Conservation (phyloP, 306 rosid species). For the Crotalaria pallida region DNA sequence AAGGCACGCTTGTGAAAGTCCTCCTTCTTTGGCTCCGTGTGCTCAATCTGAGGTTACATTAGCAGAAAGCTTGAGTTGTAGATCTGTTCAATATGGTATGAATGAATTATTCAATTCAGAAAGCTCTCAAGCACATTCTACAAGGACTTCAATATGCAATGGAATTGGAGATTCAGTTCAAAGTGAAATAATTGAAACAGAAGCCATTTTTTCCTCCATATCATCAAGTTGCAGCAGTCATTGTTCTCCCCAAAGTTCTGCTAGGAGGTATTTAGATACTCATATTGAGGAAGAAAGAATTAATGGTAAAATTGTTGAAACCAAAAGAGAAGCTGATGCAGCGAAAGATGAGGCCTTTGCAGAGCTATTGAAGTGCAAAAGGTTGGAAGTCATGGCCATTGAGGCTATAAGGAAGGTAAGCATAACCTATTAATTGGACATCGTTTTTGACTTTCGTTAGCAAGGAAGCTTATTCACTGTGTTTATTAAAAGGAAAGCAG, state of each 20-base stretch:
- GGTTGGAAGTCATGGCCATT: constrained; percentile 47
- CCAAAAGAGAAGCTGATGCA: constrained; percentile 36
- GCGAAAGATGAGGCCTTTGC: constrained; percentile 28
- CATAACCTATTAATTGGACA: neutral
- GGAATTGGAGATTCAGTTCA: constrained; percentile 18
- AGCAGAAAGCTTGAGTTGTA: constrained; percentile 21
- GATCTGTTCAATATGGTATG: constrained; percentile 30
- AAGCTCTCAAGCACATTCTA: constrained; percentile 23
- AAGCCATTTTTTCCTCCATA: constrained; percentile 28
- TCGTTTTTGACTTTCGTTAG: neutral
- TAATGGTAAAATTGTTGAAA: constrained; percentile 32
- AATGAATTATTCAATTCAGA: constrained; percentile 24
- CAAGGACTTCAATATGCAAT: constrained; percentile 3
- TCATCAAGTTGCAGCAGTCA: constrained; percentile 27
- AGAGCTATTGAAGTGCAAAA: constrained; percentile 33
- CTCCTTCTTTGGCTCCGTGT: constrained; percentile 33
- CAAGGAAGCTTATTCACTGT: constrained; percentile 2
- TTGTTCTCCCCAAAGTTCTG: constrained; percentile 38
- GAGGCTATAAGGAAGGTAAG: constrained; percentile 56
- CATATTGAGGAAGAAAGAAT: constrained; percentile 40
- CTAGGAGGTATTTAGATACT: constrained; percentile 22
- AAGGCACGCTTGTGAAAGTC: constrained; percentile 54
- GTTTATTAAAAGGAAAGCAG: constrained; percentile 3
- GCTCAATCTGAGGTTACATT: constrained; percentile 29
- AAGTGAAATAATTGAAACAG: constrained; percentile 25